These are phyloP conservation scores for Phytophthora melonis DNA, from an alignment of 352 stramenopile genomes.

Conservation along the genomic window DNA sequence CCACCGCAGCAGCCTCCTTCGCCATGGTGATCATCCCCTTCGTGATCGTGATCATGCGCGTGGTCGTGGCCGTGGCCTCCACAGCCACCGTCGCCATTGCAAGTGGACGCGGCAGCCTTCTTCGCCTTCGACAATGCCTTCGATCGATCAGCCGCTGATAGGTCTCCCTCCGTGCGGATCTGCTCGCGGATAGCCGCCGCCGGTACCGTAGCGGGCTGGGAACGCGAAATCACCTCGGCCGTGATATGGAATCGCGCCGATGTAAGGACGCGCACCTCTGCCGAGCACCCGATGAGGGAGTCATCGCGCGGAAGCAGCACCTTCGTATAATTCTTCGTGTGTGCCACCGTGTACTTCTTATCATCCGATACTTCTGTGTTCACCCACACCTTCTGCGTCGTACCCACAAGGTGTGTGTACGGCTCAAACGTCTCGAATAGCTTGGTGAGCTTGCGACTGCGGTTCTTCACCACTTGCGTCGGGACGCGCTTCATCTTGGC, in stretches of 20 bases:
- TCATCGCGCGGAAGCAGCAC: conserved; percentile 85
- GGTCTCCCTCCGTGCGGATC: conserved; percentile 51
- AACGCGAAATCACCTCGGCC: conserved; percentile 64
- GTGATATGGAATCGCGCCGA: conserved; percentile 82
- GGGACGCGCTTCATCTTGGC: conserved; percentile 91
- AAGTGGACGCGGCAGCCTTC: conserved; percentile 20
- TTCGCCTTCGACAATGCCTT: conserved; percentile 46
- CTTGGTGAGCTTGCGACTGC: conserved; percentile 84
- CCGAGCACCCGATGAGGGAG: conserved; percentile 76
- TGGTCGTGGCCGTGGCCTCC: conserved; percentile 27
- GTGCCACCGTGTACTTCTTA: conserved; percentile 79
- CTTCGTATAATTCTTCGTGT: conserved; percentile 95
- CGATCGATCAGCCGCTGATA: conserved; percentile 39
- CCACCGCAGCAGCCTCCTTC: conserved; percentile 46
- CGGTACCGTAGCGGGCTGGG: conserved; percentile 58
- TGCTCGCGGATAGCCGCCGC: conserved; percentile 62
- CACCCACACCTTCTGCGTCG: conserved; percentile 76
- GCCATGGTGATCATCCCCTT: conserved; percentile 23
- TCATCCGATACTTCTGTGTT: conserved; percentile 89
- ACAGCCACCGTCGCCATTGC: conserved; percentile 42
- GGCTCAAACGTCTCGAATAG: conserved; percentile 88
- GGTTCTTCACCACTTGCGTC: conserved; percentile 91
- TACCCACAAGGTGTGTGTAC: conserved; percentile 77
- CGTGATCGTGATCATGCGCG: conserved; percentile 28
- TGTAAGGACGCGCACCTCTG: conserved; percentile 63